Conservation (phyloP, 768 basidiomycete genomes). For the Tephrocybe rancida region DNA sequence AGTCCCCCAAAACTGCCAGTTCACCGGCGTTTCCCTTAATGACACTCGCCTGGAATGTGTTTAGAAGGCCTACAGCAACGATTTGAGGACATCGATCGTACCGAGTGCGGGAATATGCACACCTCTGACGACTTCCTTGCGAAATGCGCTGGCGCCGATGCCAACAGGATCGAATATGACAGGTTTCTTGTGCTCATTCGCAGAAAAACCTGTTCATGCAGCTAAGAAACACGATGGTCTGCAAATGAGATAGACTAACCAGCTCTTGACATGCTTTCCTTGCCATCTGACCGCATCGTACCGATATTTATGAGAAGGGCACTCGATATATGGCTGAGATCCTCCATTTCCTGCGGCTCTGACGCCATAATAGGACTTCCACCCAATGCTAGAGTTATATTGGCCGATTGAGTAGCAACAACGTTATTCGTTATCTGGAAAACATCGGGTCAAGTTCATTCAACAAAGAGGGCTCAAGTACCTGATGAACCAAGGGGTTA, state of each 20-base stretch:
- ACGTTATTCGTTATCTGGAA: slow-evolving; percentile 89
- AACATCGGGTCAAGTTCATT: neutral
- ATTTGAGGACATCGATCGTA: neutral
- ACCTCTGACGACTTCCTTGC: slow-evolving; percentile 66
- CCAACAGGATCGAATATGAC: slow-evolving; percentile 93
- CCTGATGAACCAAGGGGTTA: slow-evolving; percentile 84
- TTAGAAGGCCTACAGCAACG: slow-evolving; percentile 58
- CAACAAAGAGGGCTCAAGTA: slow-evolving; percentile 20
- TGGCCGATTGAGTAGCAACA: slow-evolving; percentile 87
- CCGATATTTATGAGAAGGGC: slow-evolving; percentile 89
- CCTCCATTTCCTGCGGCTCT: slow-evolving; percentile 78
- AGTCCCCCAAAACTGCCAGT: slow-evolving; percentile 77
- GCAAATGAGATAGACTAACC: slow-evolving; percentile 39
- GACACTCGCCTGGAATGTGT: slow-evolving; percentile 82
- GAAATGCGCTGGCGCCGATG: slow-evolving; percentile 77
- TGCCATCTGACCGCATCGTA: slow-evolving; percentile 58
- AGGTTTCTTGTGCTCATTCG: slow-evolving; percentile 72
- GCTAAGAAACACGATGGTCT: neutral
- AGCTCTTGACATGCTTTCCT: slow-evolving; percentile 76
- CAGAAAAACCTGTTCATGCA: slow-evolving; percentile 42
- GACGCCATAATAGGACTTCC: slow-evolving; percentile 96
- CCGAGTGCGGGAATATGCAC: slow-evolving; percentile 12
- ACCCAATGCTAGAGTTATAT: slow-evolving; percentile 84
- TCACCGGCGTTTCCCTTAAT: slow-evolving; percentile 96
- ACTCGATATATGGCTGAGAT: slow-evolving; percentile 65